Evolutionary conservation across 345 rosid species (phyloP), one percentile per base, ranked within the genome.

Genomic region (Raphanus raphanistrum): DNA sequence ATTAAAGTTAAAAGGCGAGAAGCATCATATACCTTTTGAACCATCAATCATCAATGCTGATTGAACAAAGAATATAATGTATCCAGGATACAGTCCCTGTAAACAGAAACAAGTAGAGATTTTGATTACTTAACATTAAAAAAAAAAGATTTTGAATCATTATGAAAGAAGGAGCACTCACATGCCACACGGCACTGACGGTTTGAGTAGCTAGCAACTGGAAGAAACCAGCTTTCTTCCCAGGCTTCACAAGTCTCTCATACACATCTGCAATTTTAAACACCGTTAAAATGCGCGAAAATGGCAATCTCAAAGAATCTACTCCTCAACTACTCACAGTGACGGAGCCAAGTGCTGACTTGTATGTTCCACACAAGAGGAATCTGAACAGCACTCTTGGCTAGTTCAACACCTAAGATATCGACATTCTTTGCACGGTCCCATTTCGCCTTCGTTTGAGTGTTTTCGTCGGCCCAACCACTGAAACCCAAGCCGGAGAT

Each of bases 291-390:
- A 21, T 21, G 21, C 21, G 21, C 21, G 21, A 21, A 21, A 21
- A 21, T 21, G 21, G 21, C 21, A 58, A 66, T 65, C 54, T 64
- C 52, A 28, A 28, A 43, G 15, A 43, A 43, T 43, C n/a, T 12
- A 45, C 52, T 41, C 9, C 28, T 55, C 8, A 33, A 35, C 28
- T 15, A 92, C 98, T 90, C 79, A 92, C 99, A 95, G 69, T 95
- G 93, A 68, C 98, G 98, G 74, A 94, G 97, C 98, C 98, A 92
- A 4, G 98, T 89, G 93, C 98, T 92, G 86, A 94, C 98, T 92
- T 94, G 98, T 66, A 94, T 94, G 87, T 94, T 94, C 98, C 98
- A 94, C 68, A 84, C 89, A 73, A 86, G 87, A 10, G 98, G 98
- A 77, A 94, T 45, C 84, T 84, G 86, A 63, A 90, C 98, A 2